Evolutionary conservation across 306 rosid species (phyloP).

Genomic region (Ormosia emarginata): DNA sequence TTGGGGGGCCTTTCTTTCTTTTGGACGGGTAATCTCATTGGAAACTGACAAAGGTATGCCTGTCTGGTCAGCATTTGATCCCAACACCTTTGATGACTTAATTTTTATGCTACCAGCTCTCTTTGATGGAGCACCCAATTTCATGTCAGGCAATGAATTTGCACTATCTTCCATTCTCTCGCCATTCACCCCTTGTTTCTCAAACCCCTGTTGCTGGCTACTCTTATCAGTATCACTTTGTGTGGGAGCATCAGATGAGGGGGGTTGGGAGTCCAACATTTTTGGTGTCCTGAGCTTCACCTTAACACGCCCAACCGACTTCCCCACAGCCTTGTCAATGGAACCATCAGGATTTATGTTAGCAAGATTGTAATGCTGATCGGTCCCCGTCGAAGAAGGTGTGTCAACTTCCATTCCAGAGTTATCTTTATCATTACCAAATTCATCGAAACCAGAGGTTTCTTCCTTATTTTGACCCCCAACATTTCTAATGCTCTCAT

Average conservation of each 20-base stretch:
- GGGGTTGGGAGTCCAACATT: constrained; percentile 58
- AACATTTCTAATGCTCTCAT: constrained; percentile 13
- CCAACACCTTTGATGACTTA: constrained; percentile 67
- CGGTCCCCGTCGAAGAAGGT: constrained; percentile 82
- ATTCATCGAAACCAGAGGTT: constrained; percentile 52
- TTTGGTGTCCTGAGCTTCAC: constrained; percentile 79
- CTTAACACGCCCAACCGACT: constrained; percentile 75
- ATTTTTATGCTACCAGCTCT: constrained; percentile 71
- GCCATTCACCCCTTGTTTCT: constrained; percentile 37
- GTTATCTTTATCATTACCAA: constrained; percentile 36
- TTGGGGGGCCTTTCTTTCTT: constrained; percentile 41
- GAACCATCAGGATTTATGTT: constrained; percentile 65
- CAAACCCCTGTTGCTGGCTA: constrained; percentile 67
- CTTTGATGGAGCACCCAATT: constrained; percentile 39
- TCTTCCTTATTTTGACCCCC: constrained; percentile 32
- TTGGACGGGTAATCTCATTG: constrained; percentile 30
- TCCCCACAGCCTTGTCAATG: constrained; percentile 42
- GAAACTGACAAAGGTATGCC: constrained; percentile 23
- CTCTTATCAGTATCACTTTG: constrained; percentile 89
- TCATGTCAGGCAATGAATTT: constrained; percentile 51
- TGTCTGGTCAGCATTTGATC: constrained; percentile 44
- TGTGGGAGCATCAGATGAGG: constrained; percentile 69
- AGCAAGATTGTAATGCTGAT: constrained; percentile 60
- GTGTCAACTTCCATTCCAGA: constrained; percentile 76
- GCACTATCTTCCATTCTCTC: constrained; percentile 82